Percentiles rank a stretch among this genome's conserved stretches.
phyloP scores from a whole-genome alignment of 2,329 filamentous ascomycete genomes.

The Epichloe amarillans region DNA sequence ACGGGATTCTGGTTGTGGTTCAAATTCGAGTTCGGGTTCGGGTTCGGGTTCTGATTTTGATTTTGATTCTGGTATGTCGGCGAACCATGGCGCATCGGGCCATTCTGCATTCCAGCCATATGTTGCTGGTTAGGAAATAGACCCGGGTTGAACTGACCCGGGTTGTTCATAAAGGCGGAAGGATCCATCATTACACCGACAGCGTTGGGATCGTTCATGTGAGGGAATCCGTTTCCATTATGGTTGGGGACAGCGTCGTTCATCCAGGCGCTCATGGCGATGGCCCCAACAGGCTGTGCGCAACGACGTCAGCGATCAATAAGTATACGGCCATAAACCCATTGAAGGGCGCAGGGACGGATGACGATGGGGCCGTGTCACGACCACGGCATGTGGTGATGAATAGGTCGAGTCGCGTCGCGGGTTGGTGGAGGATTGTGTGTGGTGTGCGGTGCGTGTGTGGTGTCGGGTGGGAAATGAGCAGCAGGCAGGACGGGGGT shows the following conservation, averaged over 20 bases:
- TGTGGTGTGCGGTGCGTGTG: constrained; percentile 12
- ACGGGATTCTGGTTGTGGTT: constrained; percentile 29
- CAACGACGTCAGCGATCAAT: constrained; percentile 32
- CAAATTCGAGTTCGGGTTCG: constrained; percentile 3
- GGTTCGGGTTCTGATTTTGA: not conserved
- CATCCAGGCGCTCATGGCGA: constrained; percentile 60
- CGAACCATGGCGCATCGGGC: constrained; percentile 70
- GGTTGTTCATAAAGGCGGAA: constrained; percentile 47
- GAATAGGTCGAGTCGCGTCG: constrained; percentile 27
- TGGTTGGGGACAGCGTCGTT: constrained; percentile 57
- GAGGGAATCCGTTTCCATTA: constrained; percentile 56
- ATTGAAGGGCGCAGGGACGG: constrained; percentile 24
- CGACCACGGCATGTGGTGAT: constrained; percentile 26
- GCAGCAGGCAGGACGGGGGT: constrained; percentile 7
- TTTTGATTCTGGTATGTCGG: constrained; percentile 53
- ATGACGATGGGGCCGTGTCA: constrained; percentile 35
- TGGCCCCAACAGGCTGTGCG: constrained; percentile 30
- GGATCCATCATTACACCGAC: constrained; percentile 51
- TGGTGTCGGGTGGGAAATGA: constrained; percentile 19
- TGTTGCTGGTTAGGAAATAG: constrained; percentile 43
- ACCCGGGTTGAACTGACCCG: constrained; percentile 45
- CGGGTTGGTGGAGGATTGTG: constrained; percentile 26
- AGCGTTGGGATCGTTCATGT: constrained; percentile 48
- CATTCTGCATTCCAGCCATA: constrained; percentile 61
- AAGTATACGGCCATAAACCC: constrained; percentile 25